These are phyloP conservation scores for Aspergillus unguis DNA, from an alignment of 2,329 filamentous ascomycete genomes.

Conservation along the genomic window DNA sequence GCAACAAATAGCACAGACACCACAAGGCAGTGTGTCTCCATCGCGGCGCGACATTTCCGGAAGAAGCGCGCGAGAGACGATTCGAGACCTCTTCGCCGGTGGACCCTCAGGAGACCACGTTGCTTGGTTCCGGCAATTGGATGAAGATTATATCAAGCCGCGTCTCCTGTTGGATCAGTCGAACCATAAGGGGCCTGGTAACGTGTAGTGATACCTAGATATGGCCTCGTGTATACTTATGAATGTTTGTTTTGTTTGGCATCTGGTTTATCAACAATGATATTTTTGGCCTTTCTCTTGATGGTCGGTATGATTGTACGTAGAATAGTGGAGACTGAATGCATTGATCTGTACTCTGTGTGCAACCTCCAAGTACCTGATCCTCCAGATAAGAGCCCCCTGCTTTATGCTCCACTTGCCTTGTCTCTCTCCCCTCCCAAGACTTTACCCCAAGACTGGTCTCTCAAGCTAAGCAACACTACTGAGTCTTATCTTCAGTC, in stretches of 20 bases:
- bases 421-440: not conserved
- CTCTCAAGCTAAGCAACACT: not conserved
- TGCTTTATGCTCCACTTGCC: not conserved
- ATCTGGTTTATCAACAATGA: not conserved
- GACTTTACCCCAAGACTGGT: not conserved
- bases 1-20: not conserved
- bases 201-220: conserved; percentile 27
- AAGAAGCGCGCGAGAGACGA: conserved; percentile 70
- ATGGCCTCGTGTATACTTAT: conserved; percentile 11
- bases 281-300: not conserved
- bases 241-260: conserved; percentile 7
- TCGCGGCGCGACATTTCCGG: conserved; percentile 32
- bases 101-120: conserved; percentile 76
- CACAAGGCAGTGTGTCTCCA: conserved; percentile 23
- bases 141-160: conserved; percentile 96
- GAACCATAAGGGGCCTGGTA: conserved; percentile 41
- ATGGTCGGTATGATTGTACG: too few species aligned
- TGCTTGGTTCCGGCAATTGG: conserved; percentile 84
- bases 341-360: too few species aligned
- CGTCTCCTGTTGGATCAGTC: conserved; percentile 75
- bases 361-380: too few species aligned
- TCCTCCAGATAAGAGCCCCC: too few species aligned
- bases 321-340: too few species aligned
- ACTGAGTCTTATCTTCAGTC: conserved; percentile 9
- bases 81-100: conserved; percentile 74